Conservation (phyloP, 2,329 filamentous ascomycete species). For the Penicillium digitatum region DNA sequence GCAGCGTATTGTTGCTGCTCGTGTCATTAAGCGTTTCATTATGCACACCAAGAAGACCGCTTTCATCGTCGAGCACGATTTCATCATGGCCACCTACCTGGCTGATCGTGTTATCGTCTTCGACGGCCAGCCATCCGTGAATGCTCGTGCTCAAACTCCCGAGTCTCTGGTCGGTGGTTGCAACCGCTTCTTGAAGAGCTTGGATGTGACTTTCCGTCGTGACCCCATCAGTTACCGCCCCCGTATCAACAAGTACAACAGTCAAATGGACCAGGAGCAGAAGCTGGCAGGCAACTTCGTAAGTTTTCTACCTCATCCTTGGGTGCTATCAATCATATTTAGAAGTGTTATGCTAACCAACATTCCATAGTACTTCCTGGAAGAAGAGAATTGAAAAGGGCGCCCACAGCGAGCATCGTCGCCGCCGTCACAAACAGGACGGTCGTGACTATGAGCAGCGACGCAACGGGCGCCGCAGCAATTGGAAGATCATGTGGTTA, state of each 20-base stretch:
- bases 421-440: constrained; percentile 36
- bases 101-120: constrained; percentile 98
- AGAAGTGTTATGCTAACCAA: constrained; percentile 5
- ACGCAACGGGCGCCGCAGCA: constrained; percentile 30
- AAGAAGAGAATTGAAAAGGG: constrained; percentile 73
- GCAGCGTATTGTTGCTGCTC: constrained; percentile 94
- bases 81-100: constrained; percentile 86
- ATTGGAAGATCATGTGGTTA: constrained; percentile 33
- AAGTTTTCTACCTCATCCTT: constrained; percentile 50
- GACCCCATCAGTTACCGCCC: constrained; percentile 94
- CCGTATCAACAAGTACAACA: constrained; percentile 96
- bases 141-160: constrained; percentile 81
- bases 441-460: constrained; percentile 37
- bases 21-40: constrained; percentile 99
- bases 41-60: constrained; percentile 99
- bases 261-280: constrained; percentile 96
- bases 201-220: constrained; percentile 97
- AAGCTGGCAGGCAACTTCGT: constrained; percentile 83
- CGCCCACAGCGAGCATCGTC: constrained; percentile 45
- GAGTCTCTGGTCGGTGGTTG: constrained; percentile 92
- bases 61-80: constrained; percentile 99
- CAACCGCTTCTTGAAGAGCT: constrained; percentile 92
- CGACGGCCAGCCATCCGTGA: constrained; percentile 84
- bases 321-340: background rate
- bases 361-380: constrained; percentile 72